A percentile compares a stretch with the other conserved stretches of the same genome.
These are phyloP conservation scores for Raphanus hybrid DNA, from an alignment of 441 rosid species.

Conservation along the genomic window DNA sequence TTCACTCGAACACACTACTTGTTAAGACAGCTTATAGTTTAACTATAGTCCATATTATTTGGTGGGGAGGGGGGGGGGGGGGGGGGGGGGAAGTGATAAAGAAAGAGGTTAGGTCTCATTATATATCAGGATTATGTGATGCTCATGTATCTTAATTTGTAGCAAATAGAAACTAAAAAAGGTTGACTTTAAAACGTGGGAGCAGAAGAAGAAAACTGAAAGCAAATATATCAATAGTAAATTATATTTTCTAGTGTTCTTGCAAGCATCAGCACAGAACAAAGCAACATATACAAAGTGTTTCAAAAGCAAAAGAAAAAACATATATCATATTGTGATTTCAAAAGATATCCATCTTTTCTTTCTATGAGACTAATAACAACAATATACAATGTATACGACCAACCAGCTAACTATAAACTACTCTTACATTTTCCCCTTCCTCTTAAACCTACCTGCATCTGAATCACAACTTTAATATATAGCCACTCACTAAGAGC, in stretches of 20 bases:
- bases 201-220: not conserved
- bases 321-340: not conserved
- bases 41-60: not conserved
- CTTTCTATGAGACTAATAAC: conserved; percentile 6
- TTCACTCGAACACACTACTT: not conserved
- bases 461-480: not conserved
- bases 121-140: not conserved
- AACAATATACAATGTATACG: not conserved
- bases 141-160: not conserved
- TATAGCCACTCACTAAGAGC: not conserved
- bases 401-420: not conserved
- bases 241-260: not conserved
- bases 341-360: not conserved
- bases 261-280: not conserved
- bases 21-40: not conserved
- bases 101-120: not conserved
- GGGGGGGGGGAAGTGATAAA: not conserved
- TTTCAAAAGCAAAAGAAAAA: not conserved
- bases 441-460: not conserved
- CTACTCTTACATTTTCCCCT: not conserved
- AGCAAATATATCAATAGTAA: not conserved
- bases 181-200: not conserved
- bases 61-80: too few relatives aligned
- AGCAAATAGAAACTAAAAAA: not conserved
- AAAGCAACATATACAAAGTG: not conserved